Evolutionary conservation across 345 rosid species (phyloP).

Genomic region (Pugionium dolabratum): DNA sequence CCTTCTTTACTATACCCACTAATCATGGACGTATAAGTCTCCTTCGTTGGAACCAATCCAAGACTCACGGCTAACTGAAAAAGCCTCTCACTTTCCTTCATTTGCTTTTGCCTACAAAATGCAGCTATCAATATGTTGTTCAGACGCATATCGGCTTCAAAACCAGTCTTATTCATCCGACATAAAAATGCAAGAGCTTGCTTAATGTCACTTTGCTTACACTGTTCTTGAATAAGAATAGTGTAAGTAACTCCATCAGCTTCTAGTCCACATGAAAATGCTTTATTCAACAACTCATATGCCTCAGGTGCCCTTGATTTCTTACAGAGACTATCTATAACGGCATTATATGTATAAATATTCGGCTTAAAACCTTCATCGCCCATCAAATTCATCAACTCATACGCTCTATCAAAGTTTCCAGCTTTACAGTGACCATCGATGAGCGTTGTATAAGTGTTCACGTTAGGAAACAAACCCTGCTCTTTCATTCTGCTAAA

Average conservation of each 20-base stretch:
- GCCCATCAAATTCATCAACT: conserved; percentile 70
- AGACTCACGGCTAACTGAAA: conserved; percentile 50
- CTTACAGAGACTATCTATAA: conserved; percentile 63
- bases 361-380: conserved; percentile 64
- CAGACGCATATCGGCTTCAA: conserved; percentile 60
- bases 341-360: conserved; percentile 62
- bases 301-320: conserved; percentile 70
- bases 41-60: conserved; percentile 75
- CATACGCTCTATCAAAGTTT: conserved; percentile 65
- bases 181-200: conserved; percentile 58
- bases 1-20: conserved; percentile 70
- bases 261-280: conserved; percentile 51
- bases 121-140: conserved; percentile 69
- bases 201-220: conserved; percentile 51
- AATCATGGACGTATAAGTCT: conserved; percentile 87
- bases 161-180: conserved; percentile 66
- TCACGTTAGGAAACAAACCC: conserved; percentile 66
- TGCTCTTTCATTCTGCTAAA: conserved; percentile 82
- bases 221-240: conserved; percentile 75
- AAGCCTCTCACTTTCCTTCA: conserved; percentile 70
- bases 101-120: conserved; percentile 64
- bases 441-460: conserved; percentile 71
- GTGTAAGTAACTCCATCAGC: conserved; percentile 81
- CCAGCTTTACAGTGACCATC: conserved; percentile 76
- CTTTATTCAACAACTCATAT: conserved; percentile 54